phyloP scores from a whole-genome alignment of 495 filamentous ascomycete genomes.

The Tuber indicum region DNA sequence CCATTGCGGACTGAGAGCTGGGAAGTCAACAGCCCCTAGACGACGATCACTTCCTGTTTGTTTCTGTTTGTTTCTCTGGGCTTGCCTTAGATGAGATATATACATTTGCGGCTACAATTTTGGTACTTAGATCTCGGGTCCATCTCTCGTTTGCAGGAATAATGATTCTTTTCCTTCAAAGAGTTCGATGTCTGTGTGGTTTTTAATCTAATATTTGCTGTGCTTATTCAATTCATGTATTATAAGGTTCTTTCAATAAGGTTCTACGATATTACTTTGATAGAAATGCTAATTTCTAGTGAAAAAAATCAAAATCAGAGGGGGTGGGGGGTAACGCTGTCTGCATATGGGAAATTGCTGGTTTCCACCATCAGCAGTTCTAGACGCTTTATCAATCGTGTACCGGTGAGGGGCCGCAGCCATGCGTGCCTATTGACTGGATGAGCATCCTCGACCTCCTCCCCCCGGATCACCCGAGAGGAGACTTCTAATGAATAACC shows the following conservation, averaged over 20 bases:
- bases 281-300: not conserved
- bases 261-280: not conserved
- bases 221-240: not conserved
- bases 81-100: not conserved
- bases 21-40: not conserved
- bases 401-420: not conserved
- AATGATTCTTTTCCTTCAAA: not conserved
- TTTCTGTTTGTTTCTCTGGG: not conserved
- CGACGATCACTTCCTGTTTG: not conserved
- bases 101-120: not conserved
- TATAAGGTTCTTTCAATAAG: not conserved
- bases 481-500: not conserved
- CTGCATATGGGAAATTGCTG: not conserved
- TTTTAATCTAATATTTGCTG: not conserved
- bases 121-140: not conserved
- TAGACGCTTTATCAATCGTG: not conserved
- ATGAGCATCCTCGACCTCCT: not conserved
- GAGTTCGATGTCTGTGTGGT: not conserved
- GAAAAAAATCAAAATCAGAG: not conserved
- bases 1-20: constrained; percentile 28
- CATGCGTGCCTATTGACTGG: no score
- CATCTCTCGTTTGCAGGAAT: not conserved
- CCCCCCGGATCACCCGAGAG: not conserved
- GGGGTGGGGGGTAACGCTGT: not conserved
- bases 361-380: not conserved